Evolutionary conservation across 495 filamentous ascomycete species (phyloP), one percentile per base, ranked within the genome.

Genomic region (Cairneyella variabilis): DNA sequence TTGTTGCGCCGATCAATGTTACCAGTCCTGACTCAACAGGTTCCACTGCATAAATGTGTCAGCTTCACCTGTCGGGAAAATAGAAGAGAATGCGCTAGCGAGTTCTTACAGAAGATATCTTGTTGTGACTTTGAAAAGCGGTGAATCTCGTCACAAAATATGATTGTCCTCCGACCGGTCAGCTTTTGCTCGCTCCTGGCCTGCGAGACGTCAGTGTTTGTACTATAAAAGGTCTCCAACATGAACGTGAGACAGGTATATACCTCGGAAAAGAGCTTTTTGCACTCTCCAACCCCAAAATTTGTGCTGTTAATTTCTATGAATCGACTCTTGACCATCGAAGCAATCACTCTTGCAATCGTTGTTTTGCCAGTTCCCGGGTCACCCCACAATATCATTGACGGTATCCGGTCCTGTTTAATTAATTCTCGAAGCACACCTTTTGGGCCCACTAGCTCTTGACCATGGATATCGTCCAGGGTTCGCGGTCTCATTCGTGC

Each of bases 141-240:
- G 66, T 96, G 91, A 44, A 96, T 95, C 69, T 96, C 91, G 67
- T 96, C 91, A 73, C 91, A 96, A 69, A 97, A 97, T 59, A 97
- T 83, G 56, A 97, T 95, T 7, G 91, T 96, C 69, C 88, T 90
- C 26, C 90, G 76, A 3, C 90, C 90, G 0, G 88, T 93, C 26
- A 97, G 68, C 11, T 71, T 67, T 42, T 91, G 71, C 68, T 97
- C 92, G 64, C 80, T 89, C 54, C 79, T 83, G 7, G 84, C 80
- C 53, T 88, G 82, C 40, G 66, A 63, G 56, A 88, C 51, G 40
- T 54, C 25, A 54, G 27, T 54, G 17, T 17, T 46, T 44, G 25
- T 54, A n/a, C 28, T 23, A 47, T 34, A 23, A 34, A 41, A 51
- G 26, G 8, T 30, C 48, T 21, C 8, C 37, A 28, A 27, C 36